Base-by-base conservation (phyloP, 352 stramenopile species). In the Globisporangium nagaii region DNA sequence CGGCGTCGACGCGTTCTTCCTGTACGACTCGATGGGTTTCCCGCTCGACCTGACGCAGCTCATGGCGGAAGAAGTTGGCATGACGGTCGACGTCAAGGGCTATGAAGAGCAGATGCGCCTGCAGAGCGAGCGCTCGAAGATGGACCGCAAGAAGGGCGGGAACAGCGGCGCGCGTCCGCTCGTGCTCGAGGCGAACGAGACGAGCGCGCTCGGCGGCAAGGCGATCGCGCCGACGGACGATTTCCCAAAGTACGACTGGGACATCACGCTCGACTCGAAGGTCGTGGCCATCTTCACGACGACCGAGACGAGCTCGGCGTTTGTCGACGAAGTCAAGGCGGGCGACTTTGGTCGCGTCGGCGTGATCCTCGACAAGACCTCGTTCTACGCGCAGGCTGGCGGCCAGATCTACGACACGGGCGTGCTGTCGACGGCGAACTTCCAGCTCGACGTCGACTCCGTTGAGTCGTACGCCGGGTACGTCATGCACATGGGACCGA, bases 11-110 rank as follows among this genome's bases (percentile, higher is more conserved):
- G 97, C 96, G 3, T 99, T 99, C 77, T 99, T 98, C 67, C 68
- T 99, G 19, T 99, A 99, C 72, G 96, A 99, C 64, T 98, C 97
- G 22, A 91, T 99, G 71, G 97, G 97, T 46, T 99, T 99, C 78
- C 97, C 97, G 6, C 79, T 99, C 45, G 97, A 99, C 71, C 81
- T 99, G 63, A 99, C 97, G 12, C 84, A 98, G 66, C 90, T 98
- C 64, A 98, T 98, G 94, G 93, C 90, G 7, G 95, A 98, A 72
- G 94, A 98, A 63, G 71, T 93, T 43, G 93, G 90, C 10, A 75
- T 99, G 68, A 98, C 76, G 17, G 80, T 99, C 28, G 95, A 99
- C 66, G 73, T 91, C 32, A 87, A 94, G 58, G 95, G 96, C 24
- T 98, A 98, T 70, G 81, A 93, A 27, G 70, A 98, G 32, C 88